A percentile compares a stretch with the other conserved stretches of the same genome.
These are phyloP conservation scores for Lathyrus oleraceus DNA, from an alignment of 306 rosid species.

Conservation along the genomic window DNA sequence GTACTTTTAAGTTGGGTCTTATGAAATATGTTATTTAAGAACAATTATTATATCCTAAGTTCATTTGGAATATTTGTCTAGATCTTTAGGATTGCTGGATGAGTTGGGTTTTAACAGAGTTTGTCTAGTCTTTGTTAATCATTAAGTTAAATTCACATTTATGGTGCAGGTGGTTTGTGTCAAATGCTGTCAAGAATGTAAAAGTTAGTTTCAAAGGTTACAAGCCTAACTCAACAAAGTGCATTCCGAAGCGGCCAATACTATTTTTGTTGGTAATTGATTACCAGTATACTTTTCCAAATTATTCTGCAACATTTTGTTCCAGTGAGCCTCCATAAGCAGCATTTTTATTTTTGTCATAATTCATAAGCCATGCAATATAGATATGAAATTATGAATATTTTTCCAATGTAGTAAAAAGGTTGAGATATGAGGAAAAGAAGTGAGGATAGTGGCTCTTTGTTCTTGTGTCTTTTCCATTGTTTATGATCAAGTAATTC, in stretches of 20 bases:
- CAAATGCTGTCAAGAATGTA: neutral
- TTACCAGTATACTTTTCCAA: neutral
- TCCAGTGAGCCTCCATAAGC: neutral
- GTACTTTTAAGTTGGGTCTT: constrained; percentile 2
- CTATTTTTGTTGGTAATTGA: constrained; percentile 12
- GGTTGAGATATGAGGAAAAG: neutral
- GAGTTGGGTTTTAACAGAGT: neutral
- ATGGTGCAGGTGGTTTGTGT: constrained; percentile 21
- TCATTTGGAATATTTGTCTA: neutral
- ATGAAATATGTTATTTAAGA: constrained; percentile 18
- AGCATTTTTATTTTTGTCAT: constrained; percentile 5
- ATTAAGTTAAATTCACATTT: constrained; percentile 9
- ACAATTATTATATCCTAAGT: constrained; percentile 2
- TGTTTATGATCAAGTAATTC: no score
- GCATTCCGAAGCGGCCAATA: neutral
- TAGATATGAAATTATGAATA: neutral
- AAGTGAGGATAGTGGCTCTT: neutral
- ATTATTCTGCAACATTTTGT: neutral
- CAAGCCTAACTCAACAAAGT: neutral
- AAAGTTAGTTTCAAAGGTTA: neutral
- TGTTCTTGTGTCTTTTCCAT: neutral
- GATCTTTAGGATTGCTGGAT: neutral
- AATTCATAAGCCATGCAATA: neutral
- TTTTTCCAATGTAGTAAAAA: neutral
- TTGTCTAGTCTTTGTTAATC: neutral